Conservation (phyloP, 176 grass and related monocot genomes). For the Triticum turgidum region DNA sequence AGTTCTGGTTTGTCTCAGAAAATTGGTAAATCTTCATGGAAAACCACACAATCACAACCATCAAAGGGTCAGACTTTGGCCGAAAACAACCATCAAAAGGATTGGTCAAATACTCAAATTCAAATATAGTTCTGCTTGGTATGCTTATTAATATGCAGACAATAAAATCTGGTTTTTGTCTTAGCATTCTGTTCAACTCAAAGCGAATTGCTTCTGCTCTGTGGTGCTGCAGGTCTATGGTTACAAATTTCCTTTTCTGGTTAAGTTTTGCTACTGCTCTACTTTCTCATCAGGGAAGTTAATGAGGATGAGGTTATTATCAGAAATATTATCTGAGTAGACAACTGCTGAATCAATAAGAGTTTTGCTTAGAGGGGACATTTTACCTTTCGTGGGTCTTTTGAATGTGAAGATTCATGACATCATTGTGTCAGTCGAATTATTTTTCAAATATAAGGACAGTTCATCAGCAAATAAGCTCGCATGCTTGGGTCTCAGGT, state of each 20-base stretch:
- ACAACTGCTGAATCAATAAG: constrained; percentile 36
- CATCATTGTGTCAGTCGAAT: constrained; percentile 51
- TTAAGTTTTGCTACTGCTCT: constrained; percentile 67
- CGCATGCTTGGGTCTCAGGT: no score
- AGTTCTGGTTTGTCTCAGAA: no score
- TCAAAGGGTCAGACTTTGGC: constrained; percentile 8
- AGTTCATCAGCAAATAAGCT: no score
- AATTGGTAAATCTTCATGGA: background rate
- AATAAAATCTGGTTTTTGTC: no score
- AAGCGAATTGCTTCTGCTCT: constrained; percentile 16
- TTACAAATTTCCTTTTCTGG: constrained; percentile 71
- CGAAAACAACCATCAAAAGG: background rate
- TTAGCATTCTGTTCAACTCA: constrained; percentile 18
- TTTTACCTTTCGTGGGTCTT: constrained; percentile 69
- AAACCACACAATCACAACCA: constrained; percentile 31
- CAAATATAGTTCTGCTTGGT: constrained; percentile 68
- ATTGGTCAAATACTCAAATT: constrained; percentile 20
- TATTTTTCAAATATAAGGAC: no score
- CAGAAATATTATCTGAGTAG: no score
- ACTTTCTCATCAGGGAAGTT: constrained; percentile 47
- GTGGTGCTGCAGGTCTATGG: constrained; percentile 56
- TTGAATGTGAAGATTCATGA: constrained; percentile 53
- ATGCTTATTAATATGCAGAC: constrained; percentile 21
- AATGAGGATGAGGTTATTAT: no score
- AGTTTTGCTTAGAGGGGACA: constrained; percentile 49